These are phyloP conservation scores for Iberis pinnata DNA, from an alignment of 345 rosid genomes.

Conservation along the genomic window DNA sequence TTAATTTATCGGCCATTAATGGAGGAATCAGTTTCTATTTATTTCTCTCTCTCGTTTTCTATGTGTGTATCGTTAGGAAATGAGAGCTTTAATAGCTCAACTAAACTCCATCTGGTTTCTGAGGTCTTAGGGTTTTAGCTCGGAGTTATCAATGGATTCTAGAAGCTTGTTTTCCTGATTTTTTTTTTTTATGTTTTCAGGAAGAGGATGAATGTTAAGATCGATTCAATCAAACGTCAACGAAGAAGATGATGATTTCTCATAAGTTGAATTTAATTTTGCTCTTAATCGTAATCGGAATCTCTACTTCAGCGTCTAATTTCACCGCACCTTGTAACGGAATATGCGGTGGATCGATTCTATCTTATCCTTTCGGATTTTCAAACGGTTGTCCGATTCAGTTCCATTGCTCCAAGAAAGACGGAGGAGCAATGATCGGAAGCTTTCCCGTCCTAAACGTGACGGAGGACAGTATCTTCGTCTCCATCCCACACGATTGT, in stretches of 20 bases:
- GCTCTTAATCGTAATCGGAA: conserved; percentile 1
- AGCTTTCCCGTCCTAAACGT: conserved; percentile 46
- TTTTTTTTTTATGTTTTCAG: conserved; percentile 12
- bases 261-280: conserved; percentile 15
- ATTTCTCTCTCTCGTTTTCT: conserved; percentile 19
- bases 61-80: conserved; percentile 23
- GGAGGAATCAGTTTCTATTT: conserved; percentile 20
- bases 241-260: conserved; percentile 21
- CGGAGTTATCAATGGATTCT: neutral
- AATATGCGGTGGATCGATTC: conserved; percentile 33
- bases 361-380: conserved; percentile 73
- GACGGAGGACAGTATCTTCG: conserved; percentile 36
- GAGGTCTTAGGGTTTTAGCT: conserved; percentile 29
- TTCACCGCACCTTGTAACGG: neutral
- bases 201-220: conserved; percentile 1
- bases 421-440: conserved; percentile 37
- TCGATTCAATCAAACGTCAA: conserved; percentile 11
- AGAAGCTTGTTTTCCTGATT: no score
- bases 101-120: conserved; percentile 18
- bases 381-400: conserved; percentile 40
- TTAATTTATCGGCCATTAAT: conserved; percentile 12
- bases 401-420: conserved; percentile 32
- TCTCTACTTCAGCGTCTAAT: conserved; percentile 4
- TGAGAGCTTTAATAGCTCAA: conserved; percentile 27
- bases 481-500: conserved; percentile 33